A percentile compares a stretch with the other conserved stretches of the same genome.
phyloP scores from a whole-genome alignment of 345 rosid genomes.

The Zanthoxylum bungeanum region DNA sequence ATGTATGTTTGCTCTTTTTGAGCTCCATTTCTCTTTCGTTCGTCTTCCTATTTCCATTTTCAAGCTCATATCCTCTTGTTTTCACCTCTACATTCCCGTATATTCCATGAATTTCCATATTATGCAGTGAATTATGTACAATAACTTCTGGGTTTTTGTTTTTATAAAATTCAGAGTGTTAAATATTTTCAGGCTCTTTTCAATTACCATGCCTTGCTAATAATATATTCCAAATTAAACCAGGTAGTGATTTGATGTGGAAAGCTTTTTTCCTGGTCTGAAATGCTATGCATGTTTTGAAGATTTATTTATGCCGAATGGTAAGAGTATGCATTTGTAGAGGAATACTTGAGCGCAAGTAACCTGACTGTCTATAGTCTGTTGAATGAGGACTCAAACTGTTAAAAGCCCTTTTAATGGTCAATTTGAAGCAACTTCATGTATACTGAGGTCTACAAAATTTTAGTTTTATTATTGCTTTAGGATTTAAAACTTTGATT shows the following conservation, averaged over 20 bases:
- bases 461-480: neutral
- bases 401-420: neutral
- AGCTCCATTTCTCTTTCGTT: neutral
- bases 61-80: no score
- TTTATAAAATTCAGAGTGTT: neutral
- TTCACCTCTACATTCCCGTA: neutral
- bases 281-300: neutral
- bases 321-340: neutral
- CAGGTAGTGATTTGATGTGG: conserved; percentile 40
- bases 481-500: no score
- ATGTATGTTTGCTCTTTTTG: neutral
- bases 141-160: neutral
- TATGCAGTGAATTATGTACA: neutral
- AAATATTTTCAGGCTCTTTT: neutral
- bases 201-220: conserved; percentile 14
- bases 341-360: neutral
- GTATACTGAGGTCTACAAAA: neutral
- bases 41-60: neutral
- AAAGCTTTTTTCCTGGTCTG: neutral
- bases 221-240: conserved; percentile 8
- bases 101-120: neutral
- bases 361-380: neutral
- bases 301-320: neutral
- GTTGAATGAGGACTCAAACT: neutral
- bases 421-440: neutral